Base-by-base conservation (phyloP, 306 rosid genomes). In the Comarum palustre region DNA sequence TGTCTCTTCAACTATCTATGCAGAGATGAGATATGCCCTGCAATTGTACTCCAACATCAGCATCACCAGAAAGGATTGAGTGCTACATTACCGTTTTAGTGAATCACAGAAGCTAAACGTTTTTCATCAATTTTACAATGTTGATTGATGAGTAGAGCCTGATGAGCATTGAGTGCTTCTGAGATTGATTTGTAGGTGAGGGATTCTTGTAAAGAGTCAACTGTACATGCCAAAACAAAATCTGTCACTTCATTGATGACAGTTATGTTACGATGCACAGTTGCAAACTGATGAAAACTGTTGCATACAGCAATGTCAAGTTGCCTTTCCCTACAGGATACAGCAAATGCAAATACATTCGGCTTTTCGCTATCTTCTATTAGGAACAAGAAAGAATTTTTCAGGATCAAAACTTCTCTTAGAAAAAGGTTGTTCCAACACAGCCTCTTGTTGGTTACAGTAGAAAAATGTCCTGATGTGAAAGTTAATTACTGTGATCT, bases 401-500 rank as follows among this genome's bases (percentile, higher is more conserved):
- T 58, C 61, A 22, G n/a, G 20, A 59, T 27, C 65, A 55, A 27
- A 59, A 59, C 38, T 58, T 27, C 36, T 58, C 38, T 58, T 14
- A 2, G n/a, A 14, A 5, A 14, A 59, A 27, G 20, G 65, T 29
- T 6, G 65, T 59, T 59, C 65, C 65, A 59, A 29, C 65, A 59
- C 65, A 59, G 39, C 65, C 10, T 14, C 64, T 14, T 59, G 20
- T 59, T 45, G 16, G 16, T 45, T 59, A 55, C 38, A 13, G 13
- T 61, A 34, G 3, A 61, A 61, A 34, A 13, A 32, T 8, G 34
- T 52, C 3, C 25, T 15, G 19, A 20, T 20, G 69, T 36, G 59
- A 22, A 61, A 50, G 39, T 38, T 42, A 34, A 70, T 48, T 38
- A 77, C 65, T 48, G 46, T 39, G 46, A 42, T 12, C 36, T 74